Evolutionary conservation across 2,329 filamentous ascomycete genomes (phyloP).

Genomic region (Orbilia brochopaga): DNA sequence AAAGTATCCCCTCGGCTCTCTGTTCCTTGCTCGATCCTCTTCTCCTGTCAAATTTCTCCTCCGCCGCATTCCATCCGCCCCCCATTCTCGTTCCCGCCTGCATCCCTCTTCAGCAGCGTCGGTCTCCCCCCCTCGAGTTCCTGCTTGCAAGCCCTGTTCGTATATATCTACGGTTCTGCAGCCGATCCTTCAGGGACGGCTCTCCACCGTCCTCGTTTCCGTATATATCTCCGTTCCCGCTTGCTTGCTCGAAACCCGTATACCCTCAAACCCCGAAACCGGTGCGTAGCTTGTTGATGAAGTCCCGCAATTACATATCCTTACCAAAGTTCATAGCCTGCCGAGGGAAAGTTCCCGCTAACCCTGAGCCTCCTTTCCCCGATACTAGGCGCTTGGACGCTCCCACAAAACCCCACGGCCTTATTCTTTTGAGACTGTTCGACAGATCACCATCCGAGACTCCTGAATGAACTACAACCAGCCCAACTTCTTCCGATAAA

Average conservation of each 20-base stretch:
- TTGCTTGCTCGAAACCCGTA: background rate
- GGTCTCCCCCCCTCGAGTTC: background rate
- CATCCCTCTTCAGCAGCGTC: conserved; percentile 21
- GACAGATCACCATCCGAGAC: conserved; percentile 14
- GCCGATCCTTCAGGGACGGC: conserved; percentile 5
- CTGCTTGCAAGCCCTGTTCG: too few relatives aligned
- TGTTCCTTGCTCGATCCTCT: conserved; percentile 33
- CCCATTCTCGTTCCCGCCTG: conserved; percentile 16
- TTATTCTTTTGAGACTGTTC: conserved; percentile 38
- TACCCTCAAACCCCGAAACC: conserved; percentile 17
- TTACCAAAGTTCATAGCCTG: too few relatives aligned
- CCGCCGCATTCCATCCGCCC: conserved; percentile 32
- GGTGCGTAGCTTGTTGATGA: conserved; percentile 24
- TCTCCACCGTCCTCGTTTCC: conserved; percentile 12
- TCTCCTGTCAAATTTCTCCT: conserved; percentile 52
- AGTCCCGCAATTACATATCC: conserved; percentile 5
- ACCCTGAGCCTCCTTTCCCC: conserved; percentile 16
- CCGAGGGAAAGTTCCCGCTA: conserved; percentile 34
- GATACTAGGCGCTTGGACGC: conserved; percentile 29
- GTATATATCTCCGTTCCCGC: conserved; percentile 1
- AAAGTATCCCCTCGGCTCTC: conserved; percentile 15
- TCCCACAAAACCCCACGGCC: conserved; percentile 24
- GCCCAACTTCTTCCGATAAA: background rate
- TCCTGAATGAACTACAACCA: conserved; percentile 10
- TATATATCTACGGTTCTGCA: background rate